phyloP scores from a whole-genome alignment of 108 stramenopile species.

The Cafeteria roenbergensis region DNA sequence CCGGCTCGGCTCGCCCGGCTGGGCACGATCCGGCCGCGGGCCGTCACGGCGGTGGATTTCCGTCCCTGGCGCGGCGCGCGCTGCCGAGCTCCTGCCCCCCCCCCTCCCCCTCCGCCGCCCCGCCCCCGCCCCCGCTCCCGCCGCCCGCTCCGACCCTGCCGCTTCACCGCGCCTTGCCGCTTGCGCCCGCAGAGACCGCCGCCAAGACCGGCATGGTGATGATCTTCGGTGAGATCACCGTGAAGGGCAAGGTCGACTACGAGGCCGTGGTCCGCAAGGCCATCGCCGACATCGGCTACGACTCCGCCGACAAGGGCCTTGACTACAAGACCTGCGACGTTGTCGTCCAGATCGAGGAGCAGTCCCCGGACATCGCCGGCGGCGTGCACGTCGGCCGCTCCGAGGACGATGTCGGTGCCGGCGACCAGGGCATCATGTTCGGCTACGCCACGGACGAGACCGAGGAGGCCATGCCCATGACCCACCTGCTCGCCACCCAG shows the following conservation, averaged over 20 bases:
- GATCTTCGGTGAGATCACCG: conserved; percentile 59
- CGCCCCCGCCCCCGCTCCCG: too few relatives aligned
- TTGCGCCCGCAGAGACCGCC: conserved; percentile 43
- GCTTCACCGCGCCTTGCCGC: too few relatives aligned
- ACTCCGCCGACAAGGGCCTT: conserved; percentile 44
- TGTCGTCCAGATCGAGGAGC: conserved; percentile 51
- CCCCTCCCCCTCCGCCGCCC: too few relatives aligned
- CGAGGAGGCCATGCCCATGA: conserved; percentile 44
- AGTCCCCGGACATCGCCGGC: conserved; percentile 56
- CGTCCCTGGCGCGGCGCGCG: too few relatives aligned
- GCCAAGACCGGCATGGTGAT: conserved; percentile 58
- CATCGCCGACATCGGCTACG: conserved; percentile 54
- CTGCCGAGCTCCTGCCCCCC: too few relatives aligned
- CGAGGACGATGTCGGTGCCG: conserved; percentile 51
- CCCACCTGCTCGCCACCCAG: conserved; percentile 47
- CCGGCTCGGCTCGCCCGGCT: too few relatives aligned
- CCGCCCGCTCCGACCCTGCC: neutral
- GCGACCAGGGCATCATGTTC: conserved; percentile 63
- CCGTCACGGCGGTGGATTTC: too few relatives aligned
- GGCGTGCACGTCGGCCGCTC: conserved; percentile 34
- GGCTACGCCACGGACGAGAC: conserved; percentile 58
- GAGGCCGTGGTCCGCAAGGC: conserved; percentile 53
- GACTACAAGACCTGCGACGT: conserved; percentile 54
- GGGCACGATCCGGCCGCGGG: too few relatives aligned
- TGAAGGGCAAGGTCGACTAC: conserved; percentile 51